These are phyloP conservation scores for Cordyceps militaris DNA, from an alignment of 2,329 filamentous ascomycete genomes.

Conservation along the genomic window DNA sequence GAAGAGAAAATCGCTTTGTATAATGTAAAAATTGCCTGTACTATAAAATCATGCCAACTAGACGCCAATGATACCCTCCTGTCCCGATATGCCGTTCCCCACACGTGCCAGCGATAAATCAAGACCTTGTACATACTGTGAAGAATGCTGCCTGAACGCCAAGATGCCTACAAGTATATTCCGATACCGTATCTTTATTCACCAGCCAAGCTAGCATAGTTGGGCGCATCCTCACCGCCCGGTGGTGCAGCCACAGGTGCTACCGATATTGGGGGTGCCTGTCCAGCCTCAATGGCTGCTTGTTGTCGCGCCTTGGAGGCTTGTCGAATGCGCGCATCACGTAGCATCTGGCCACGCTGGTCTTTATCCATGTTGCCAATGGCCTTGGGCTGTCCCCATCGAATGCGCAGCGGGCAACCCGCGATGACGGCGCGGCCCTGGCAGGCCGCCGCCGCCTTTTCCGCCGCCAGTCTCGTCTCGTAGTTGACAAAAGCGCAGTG, in stretches of 20 bases:
- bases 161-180: conserved; percentile 19
- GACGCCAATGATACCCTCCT: conserved; percentile 25
- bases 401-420: conserved; percentile 80
- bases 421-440: conserved; percentile 85
- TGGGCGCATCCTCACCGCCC: conserved; percentile 62
- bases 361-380: conserved; percentile 88
- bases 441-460: conserved; percentile 75
- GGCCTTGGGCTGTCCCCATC: conserved; percentile 89
- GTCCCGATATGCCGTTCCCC: not conserved
- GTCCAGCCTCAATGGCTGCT: conserved; percentile 27
- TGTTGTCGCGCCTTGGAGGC: conserved; percentile 24
- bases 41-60: conserved; percentile 9
- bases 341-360: conserved; percentile 70
- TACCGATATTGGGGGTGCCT: conserved; percentile 16
- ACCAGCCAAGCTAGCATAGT: conserved; percentile 80
- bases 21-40: conserved; percentile 15
- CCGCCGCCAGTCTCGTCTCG: conserved; percentile 73
- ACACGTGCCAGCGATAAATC: not conserved
- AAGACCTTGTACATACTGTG: conserved; percentile 12
- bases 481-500: conserved; percentile 98
- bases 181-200: conserved; percentile 46
- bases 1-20: not conserved
- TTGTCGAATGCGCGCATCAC: conserved; percentile 54
- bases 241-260: conserved; percentile 66
- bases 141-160: conserved; percentile 23